These are phyloP conservation scores for Apiospora saccharicola DNA, from an alignment of 2,329 filamentous ascomycete species.

Conservation along the genomic window DNA sequence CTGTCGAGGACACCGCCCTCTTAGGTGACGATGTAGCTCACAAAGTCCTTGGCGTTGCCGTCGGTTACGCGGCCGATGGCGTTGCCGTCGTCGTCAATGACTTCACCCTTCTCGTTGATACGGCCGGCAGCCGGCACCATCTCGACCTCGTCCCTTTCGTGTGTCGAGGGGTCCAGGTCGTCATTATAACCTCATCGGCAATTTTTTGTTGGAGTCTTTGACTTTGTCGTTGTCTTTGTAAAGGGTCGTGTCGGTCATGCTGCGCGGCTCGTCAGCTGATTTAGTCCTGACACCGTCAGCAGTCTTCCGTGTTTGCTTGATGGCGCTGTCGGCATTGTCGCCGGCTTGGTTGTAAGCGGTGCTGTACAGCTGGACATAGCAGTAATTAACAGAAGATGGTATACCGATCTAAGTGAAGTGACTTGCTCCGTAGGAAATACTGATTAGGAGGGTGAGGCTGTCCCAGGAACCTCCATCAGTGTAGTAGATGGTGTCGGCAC, in stretches of 20 bases:
- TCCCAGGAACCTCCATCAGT: no score
- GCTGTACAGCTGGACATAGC: neutral
- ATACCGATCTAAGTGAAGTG: no score
- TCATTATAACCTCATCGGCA: slow-evolving; percentile 24
- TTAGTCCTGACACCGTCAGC: neutral
- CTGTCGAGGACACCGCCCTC: slow-evolving; percentile 45
- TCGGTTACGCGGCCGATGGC: no score
- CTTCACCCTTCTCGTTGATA: slow-evolving; percentile 61
- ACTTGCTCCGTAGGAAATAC: neutral
- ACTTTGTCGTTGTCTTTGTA: slow-evolving; percentile 23
- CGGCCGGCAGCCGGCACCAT: slow-evolving; percentile 46
- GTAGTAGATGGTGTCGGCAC: neutral
- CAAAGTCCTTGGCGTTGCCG: slow-evolving; percentile 39
- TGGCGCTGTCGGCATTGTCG: neutral
- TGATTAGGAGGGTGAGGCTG: neutral
- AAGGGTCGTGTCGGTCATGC: neutral
- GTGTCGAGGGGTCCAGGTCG: slow-evolving; percentile 29
- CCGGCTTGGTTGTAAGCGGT: neutral
- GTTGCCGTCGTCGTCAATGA: slow-evolving; percentile 63
- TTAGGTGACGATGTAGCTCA: slow-evolving; percentile 44
- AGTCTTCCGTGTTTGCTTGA: neutral
- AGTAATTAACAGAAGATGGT: neutral
- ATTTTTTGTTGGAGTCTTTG: neutral
- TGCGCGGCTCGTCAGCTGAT: neutral
- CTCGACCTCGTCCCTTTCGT: slow-evolving; percentile 41